Evolutionary conservation across 2,329 filamentous ascomycete genomes (phyloP).

Genomic region (Plenodomus tracheiphilus): DNA sequence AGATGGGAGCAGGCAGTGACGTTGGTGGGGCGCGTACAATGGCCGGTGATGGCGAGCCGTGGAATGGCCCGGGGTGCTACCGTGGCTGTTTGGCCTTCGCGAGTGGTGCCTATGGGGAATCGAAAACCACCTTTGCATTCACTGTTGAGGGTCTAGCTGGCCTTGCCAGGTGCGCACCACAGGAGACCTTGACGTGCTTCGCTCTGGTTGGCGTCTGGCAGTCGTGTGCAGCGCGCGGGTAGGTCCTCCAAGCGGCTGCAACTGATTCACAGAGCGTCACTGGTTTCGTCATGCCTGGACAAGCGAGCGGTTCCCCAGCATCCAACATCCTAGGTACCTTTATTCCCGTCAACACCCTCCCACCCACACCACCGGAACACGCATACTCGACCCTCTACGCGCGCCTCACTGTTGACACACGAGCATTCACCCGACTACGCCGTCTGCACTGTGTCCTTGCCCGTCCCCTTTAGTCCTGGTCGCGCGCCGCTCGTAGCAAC

Average conservation of each 20-base stretch:
- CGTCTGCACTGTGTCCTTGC: constrained; percentile 6
- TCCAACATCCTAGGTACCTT: constrained; percentile 2
- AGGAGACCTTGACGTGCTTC: too few species aligned
- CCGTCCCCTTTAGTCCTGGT: constrained; percentile 10
- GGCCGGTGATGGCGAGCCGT: constrained; percentile 18
- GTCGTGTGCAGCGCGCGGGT: too few species aligned
- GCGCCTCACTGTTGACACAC: neutral
- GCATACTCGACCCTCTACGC: constrained; percentile 6
- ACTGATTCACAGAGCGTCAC: constrained; percentile 16
- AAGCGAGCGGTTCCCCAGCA: constrained; percentile 7
- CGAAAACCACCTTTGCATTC: neutral
- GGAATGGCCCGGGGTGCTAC: constrained; percentile 4
- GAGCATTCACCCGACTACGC: neutral
- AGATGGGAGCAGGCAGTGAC: constrained; percentile 8
- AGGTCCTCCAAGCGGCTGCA: constrained; percentile 1
- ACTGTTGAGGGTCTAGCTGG: too few species aligned
- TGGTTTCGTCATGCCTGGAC: constrained; percentile 14
- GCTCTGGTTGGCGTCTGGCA: too few species aligned
- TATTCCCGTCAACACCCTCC: constrained; percentile 1
- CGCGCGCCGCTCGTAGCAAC: constrained; percentile 17
- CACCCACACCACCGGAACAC: constrained; percentile 10
- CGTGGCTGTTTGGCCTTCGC: neutral
- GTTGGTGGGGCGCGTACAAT: constrained; percentile 13
- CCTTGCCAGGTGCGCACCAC: too few species aligned
- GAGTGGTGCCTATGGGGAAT: neutral